Percentiles rank a stretch among this genome's conserved stretches.
Conservation (phyloP, 2,329 filamentous ascomycete species). For the Orbilia blumenaviensis region DNA sequence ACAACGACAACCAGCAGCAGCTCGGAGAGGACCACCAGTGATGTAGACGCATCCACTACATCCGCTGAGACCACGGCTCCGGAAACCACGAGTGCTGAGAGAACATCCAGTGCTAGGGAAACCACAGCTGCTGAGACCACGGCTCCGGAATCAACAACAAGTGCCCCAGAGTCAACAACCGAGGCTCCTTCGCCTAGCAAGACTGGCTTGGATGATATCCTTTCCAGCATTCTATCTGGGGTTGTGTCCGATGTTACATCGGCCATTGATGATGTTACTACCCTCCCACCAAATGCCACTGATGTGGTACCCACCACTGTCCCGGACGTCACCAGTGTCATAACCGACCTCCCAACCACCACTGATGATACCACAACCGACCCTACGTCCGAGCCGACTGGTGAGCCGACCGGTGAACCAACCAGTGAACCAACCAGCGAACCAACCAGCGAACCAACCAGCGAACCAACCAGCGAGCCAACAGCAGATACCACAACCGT, state of each 20-base stretch:
- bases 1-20: conserved; percentile 56
- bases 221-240: conserved; percentile 40
- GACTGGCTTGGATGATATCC: conserved; percentile 47
- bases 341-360: conserved; percentile 2
- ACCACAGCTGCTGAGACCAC: conserved; percentile 5
- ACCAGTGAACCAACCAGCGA: conserved; percentile 36
- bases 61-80: background rate
- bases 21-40: background rate
- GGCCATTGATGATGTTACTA: conserved; percentile 57
- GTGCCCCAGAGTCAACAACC: conserved; percentile 52
- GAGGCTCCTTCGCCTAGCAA: conserved; percentile 41
- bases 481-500: conserved; percentile 40
- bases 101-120: conserved; percentile 16
- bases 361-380: conserved; percentile 32
- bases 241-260: conserved; percentile 57
- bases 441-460: conserved; percentile 12
- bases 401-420: conserved; percentile 15
- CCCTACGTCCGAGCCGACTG: background rate
- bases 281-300: conserved; percentile 53
- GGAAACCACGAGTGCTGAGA: background rate
- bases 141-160: conserved; percentile 2
- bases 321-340: conserved; percentile 33
- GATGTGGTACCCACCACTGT: conserved; percentile 29
- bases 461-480: background rate
- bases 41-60: conserved; percentile 54